Percentiles rank a stretch among this genome's conserved stretches.
Evolutionary conservation across 2,329 filamentous ascomycete species (phyloP).

Genomic region (Venturia effusa): DNA sequence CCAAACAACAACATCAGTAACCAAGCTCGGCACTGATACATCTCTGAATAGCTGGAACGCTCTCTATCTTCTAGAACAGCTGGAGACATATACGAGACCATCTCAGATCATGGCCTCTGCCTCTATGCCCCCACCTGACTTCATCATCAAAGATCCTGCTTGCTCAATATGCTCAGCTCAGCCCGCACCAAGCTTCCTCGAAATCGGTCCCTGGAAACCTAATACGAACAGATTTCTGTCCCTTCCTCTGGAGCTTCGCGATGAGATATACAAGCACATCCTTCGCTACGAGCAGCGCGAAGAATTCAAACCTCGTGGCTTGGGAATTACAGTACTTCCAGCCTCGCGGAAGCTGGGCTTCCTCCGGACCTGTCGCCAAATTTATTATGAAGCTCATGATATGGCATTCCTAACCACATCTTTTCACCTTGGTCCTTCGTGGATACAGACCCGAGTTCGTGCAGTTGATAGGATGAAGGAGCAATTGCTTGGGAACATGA

Average conservation of each 20-base stretch:
- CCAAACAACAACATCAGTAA: too few relatives aligned
- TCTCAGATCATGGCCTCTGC: not conserved
- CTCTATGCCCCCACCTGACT: not conserved
- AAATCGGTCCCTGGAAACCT: not conserved
- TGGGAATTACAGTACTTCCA: not conserved
- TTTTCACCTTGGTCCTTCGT: conserved; percentile 2
- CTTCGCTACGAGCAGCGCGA: not conserved
- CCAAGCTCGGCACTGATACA: too few relatives aligned
- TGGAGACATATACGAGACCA: not conserved
- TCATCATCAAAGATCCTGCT: not conserved
- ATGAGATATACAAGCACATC: not conserved
- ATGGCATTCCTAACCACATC: not conserved
- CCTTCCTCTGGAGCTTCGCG: not conserved
- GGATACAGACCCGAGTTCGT: not conserved
- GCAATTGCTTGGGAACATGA: not conserved
- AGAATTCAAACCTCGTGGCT: not conserved
- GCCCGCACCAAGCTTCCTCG: not conserved
- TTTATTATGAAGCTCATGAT: not conserved
- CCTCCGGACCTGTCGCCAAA: not conserved
- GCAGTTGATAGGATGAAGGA: not conserved
- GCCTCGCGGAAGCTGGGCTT: not conserved
- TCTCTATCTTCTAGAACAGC: not conserved
- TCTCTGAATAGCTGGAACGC: not conserved
- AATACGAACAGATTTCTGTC: not conserved
- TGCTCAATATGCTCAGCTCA: not conserved